phyloP scores from a whole-genome alignment of 2,329 filamentous ascomycete genomes.

The Dothistroma pini region DNA sequence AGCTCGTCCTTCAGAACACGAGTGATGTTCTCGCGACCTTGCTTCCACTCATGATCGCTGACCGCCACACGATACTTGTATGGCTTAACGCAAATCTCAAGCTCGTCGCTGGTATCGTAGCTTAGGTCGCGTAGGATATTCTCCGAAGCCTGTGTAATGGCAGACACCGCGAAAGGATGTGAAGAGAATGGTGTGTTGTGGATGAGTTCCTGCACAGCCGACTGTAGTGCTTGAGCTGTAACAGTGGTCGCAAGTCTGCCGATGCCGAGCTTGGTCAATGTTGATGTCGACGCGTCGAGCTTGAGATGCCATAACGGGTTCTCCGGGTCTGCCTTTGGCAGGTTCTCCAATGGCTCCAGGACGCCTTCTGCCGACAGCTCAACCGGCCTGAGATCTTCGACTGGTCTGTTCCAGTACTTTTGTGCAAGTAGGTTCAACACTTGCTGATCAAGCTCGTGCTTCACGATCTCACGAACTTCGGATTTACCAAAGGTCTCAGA shows the following conservation, averaged over 20 bases:
- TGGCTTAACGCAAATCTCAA: conserved; percentile 98
- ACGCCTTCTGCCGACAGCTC: conserved; percentile 26
- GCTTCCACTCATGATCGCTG: conserved; percentile 81
- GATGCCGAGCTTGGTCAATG: conserved; percentile 89
- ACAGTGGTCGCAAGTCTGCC: conserved; percentile 89
- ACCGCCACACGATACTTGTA: conserved; percentile 98
- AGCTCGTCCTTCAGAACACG: conserved; percentile 83
- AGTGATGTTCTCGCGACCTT: conserved; percentile 78
- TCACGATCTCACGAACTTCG: conserved; percentile 84
- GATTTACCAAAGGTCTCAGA: conserved; percentile 83
- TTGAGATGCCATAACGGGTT: conserved; percentile 91
- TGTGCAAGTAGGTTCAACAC: conserved; percentile 90
- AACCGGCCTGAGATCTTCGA: conserved; percentile 68
- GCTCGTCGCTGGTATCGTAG: conserved; percentile 95
- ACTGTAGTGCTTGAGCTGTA: conserved; percentile 81
- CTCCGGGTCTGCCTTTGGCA: conserved; percentile 80
- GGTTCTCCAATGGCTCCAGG: conserved; percentile 51
- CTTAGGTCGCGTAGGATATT: conserved; percentile 90
- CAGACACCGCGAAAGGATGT: conserved; percentile 87
- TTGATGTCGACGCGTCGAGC: conserved; percentile 84
- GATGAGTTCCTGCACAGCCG: conserved; percentile 75
- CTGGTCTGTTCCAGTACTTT: conserved; percentile 94
- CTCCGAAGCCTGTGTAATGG: conserved; percentile 85
- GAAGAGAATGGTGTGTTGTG: conserved; percentile 76
- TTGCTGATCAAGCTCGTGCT: conserved; percentile 88